Conservation (phyloP, 202 grass and related monocot species). For the Sporobolus alterniflorus region DNA sequence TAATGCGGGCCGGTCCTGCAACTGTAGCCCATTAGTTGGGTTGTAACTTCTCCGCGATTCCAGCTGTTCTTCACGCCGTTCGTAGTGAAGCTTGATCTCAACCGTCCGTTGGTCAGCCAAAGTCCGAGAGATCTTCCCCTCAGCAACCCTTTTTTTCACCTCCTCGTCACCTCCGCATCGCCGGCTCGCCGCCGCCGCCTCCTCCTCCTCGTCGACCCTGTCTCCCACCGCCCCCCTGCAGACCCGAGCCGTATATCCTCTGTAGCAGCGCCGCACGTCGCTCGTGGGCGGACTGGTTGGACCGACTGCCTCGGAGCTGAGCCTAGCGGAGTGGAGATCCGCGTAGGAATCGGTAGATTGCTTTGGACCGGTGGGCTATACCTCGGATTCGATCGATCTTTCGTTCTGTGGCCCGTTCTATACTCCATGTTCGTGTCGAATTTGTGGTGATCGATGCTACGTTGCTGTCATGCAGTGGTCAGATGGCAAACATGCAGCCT, state of each 20-base stretch:
- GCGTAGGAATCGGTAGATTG: not conserved
- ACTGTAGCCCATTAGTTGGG: not conserved
- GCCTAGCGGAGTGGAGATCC: slow-evolving; percentile 9
- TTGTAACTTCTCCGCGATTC: not conserved
- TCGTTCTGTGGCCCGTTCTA: not conserved
- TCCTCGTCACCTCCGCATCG: not conserved
- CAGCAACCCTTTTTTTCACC: not conserved
- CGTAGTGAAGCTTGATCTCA: not conserved
- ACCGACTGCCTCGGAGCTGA: not conserved
- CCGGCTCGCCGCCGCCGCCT: slow-evolving; percentile 18
- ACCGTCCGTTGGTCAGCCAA: not conserved
- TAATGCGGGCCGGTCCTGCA: not conserved
- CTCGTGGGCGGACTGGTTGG: not conserved
- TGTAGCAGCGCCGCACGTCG: not conserved
- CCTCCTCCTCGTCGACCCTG: not conserved
- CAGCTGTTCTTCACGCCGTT: not conserved
- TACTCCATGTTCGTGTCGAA: not conserved
- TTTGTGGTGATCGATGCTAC: slow-evolving; percentile 6
- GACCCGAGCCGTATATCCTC: not conserved
- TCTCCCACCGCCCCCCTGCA: not conserved
- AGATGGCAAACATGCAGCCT: slow-evolving; percentile 77
- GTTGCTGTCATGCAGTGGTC: slow-evolving; percentile 13
- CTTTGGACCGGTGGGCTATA: not conserved
- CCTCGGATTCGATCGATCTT: not conserved
- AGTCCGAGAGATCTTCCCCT: not conserved